Evolutionary conservation across 768 basidiomycete genomes (phyloP), one percentile per base, ranked within the genome.

Genomic region (Amanita rimosa): DNA sequence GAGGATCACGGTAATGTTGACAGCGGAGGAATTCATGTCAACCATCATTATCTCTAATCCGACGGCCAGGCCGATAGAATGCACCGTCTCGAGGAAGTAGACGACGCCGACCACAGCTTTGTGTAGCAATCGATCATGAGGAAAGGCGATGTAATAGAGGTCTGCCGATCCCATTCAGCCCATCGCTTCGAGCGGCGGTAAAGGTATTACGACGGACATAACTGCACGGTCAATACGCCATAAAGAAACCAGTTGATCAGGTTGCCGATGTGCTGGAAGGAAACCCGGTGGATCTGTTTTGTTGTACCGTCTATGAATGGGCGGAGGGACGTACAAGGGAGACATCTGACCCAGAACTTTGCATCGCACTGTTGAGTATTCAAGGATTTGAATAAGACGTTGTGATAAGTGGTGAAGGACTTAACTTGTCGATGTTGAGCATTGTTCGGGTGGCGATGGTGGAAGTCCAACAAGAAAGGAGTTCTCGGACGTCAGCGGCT

Each of bases 91-190:
- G 14, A 58, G 29, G 24, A 52, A 19, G 41, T 52, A 58, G 38
- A 56, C 44, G 2, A 38, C 26, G 17, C 47, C 52, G 26, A 56
- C 57, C 4, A 56, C 48, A 2, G 11, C 17, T 48, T 55, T 58
- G 44, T 41, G 49, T 4, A 45, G 13, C 17, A 31, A 21, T 19
- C 35, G 45, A 44, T 58, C 57, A 3, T 47, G 34, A 13, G 55
- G 57, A 43, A 57, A 59, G 22, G 52, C 54, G 9, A 54, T 6
- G 26, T 54, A 56, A 38, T 57, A 59, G 3, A 55, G 37, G 44
- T 57, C 56, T 57, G 5, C 33, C 14, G 26, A 31, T 21, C 4
- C 11, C 17, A 10, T 26, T n/a, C 31, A 34, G 40, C n/a, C n/a
- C n/a, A n/a, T n/a, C n/a, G n/a, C n/a, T n/a, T n/a, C n/a, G n/a